Evolutionary conservation across 2,329 filamentous ascomycete species (phyloP), one percentile per base, ranked within the genome.

Genomic region (Zasmidium cellare): DNA sequence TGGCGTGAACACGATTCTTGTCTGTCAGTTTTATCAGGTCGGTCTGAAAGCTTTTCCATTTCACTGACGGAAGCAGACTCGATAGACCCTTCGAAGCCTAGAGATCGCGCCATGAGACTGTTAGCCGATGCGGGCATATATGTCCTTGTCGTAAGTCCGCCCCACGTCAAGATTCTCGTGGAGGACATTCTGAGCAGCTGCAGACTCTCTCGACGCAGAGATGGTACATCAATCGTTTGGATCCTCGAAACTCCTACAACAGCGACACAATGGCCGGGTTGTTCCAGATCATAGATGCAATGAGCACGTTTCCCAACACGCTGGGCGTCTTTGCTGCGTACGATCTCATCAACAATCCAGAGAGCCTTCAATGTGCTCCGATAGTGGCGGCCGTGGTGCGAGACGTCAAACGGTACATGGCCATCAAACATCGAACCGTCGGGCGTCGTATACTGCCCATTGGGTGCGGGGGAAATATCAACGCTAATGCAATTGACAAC

Each of bases 341-440:
- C 22, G 25, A 20, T 11, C 20, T 65, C 11, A 51, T 62, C 51
- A 62, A 63, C 28, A 44, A 44, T 7, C 16, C 52, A 16, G 28
- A 20, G 3, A 45, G 44, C 18, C 38, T 59, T 19, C n/a, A 6
- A 3, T 58, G 51, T 18, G 41, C 53, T 3, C 63, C 63, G 12
- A 58, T 65, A 1, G 20, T 65, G 9, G 58, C 22, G 48, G 61
- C 63, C 38, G 56, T 63, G 12, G 35, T 62, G 1, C 48, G 61
- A 45, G 63, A 63, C 31, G 14, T 65, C 20, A 65, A 65, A 47
- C 53, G 41, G 14, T 57, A 61, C 28, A 57, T 62, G 55, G 14
- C 11, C 3, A 12, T 58, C 24, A 61, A 51, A 28, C 20, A 58
- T 20, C 46, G 56, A n/a, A 12, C 12, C 7, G 41, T 28, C 2